A percentile compares a stretch with the other conserved stretches of the same genome.
phyloP scores from a whole-genome alignment of 2,329 filamentous ascomycete genomes.

The Gaeumannomyces tritici region DNA sequence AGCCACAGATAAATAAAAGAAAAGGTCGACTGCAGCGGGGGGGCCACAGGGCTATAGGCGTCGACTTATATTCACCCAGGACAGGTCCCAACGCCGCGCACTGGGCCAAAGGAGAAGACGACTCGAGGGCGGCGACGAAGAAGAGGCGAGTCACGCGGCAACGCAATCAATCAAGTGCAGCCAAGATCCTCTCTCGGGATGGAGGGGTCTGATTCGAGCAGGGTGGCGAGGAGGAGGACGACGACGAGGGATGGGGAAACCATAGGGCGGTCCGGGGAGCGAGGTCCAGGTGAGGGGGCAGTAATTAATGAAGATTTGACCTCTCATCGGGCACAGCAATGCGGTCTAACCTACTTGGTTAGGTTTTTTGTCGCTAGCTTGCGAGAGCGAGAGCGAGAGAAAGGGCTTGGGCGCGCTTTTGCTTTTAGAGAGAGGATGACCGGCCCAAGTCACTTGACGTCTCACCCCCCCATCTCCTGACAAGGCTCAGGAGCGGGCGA shows the following conservation, averaged over 20 bases:
- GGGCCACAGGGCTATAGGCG: neutral
- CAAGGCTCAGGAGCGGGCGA: slow-evolving; percentile 4
- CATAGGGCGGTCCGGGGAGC: slow-evolving; percentile 5
- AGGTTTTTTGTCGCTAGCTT: slow-evolving; percentile 1
- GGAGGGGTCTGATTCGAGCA: neutral
- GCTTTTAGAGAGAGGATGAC: slow-evolving; percentile 2
- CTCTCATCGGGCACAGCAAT: neutral
- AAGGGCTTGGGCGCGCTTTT: neutral
- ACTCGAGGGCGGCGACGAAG: neutral
- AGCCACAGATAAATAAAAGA: neutral
- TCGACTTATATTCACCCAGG: neutral
- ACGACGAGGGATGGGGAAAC: slow-evolving; percentile 12
- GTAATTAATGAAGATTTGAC: slow-evolving; percentile 4
- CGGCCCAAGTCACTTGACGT: slow-evolving; percentile 3
- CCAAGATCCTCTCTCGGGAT: neutral
- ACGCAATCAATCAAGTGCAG: neutral
- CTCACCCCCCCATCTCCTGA: neutral
- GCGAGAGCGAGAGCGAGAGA: neutral
- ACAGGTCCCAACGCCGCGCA: neutral
- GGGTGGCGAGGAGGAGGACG: slow-evolving; percentile 7
- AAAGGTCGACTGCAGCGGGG: too few species aligned
- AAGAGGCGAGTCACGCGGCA: neutral
- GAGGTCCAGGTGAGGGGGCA: neutral
- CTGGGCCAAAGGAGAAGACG: neutral
- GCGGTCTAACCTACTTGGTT: neutral